Percentiles rank a stretch among this genome's conserved stretches.
phyloP scores from a whole-genome alignment of 2,329 filamentous ascomycete genomes.

The Ilyonectria mors-panacis region DNA sequence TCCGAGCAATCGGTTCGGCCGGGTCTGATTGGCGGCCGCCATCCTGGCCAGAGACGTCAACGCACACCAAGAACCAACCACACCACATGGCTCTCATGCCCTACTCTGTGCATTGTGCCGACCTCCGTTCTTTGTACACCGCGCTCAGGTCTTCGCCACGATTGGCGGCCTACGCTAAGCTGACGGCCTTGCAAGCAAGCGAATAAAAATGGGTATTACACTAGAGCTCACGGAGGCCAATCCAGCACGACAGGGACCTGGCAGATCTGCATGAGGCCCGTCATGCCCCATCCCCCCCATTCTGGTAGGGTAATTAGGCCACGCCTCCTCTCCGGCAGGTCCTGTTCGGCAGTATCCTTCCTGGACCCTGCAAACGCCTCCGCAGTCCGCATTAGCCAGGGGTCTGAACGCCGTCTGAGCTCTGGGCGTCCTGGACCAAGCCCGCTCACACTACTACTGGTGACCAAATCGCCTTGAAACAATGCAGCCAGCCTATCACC shows the following conservation, averaged over 20 bases:
- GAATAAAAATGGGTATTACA: slow-evolving; percentile 35
- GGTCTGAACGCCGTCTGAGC: slow-evolving; percentile 40
- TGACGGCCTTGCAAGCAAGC: slow-evolving; percentile 34
- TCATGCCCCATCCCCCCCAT: slow-evolving; percentile 23
- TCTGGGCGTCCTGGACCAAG: slow-evolving; percentile 38
- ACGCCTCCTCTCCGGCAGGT: slow-evolving; percentile 5
- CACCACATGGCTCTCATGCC: slow-evolving; percentile 33
- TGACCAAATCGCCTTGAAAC: slow-evolving; percentile 50
- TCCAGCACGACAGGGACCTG: slow-evolving; percentile 29
- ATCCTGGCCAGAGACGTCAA: slow-evolving; percentile 37
- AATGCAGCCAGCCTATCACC: slow-evolving; percentile 51
- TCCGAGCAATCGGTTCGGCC: slow-evolving; percentile 43
- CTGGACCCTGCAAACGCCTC: slow-evolving; percentile 33
- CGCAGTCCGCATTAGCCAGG: slow-evolving; percentile 43
- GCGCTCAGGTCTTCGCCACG: slow-evolving; percentile 42
- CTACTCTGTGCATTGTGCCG: neutral
- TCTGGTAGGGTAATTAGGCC: slow-evolving; percentile 13
- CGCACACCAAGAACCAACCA: slow-evolving; percentile 33
- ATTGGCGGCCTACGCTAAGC: slow-evolving; percentile 46
- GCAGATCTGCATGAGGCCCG: slow-evolving; percentile 39
- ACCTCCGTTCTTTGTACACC: slow-evolving; percentile 31
- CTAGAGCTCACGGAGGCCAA: slow-evolving; percentile 30
- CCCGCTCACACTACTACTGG: slow-evolving; percentile 44
- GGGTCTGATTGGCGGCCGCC: slow-evolving; percentile 49
- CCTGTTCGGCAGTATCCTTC: slow-evolving; percentile 6